phyloP scores from a whole-genome alignment of 23 red algal genomes.

The Gracilariopsis chorda region DNA sequence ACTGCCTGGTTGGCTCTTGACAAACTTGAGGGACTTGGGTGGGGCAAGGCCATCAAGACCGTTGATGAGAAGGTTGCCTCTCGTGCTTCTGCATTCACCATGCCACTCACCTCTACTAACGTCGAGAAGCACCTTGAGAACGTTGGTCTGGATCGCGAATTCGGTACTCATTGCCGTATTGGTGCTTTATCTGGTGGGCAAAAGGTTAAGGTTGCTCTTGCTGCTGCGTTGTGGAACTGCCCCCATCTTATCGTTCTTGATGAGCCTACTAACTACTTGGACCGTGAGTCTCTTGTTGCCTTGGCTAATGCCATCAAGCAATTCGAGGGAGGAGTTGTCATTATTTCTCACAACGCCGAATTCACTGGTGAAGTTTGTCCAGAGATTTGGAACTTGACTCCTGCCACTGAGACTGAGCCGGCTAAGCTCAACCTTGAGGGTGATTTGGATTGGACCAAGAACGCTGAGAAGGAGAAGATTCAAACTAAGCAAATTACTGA shows the following conservation, averaged over 20 bases:
- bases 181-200: conserved; percentile 90
- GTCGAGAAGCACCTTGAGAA: conserved; percentile 91
- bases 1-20: conserved; percentile 74
- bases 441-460: conserved; percentile 85
- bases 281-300: conserved; percentile 87
- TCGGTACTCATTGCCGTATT: conserved; percentile 87
- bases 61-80: conserved; percentile 90
- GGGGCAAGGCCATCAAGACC: conserved; percentile 76
- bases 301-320: conserved; percentile 84
- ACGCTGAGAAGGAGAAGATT: conserved; percentile 72
- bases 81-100: conserved; percentile 51
- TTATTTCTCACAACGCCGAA: conserved; percentile 92
- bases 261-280: conserved; percentile 97
- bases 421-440: conserved; percentile 75
- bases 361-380: conserved; percentile 81
- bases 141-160: conserved; percentile 82
- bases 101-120: conserved; percentile 73
- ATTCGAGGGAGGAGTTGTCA: conserved; percentile 97
- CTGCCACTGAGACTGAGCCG: conserved; percentile 81
- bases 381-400: conserved; percentile 85
- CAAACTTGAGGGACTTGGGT: conserved; percentile 64
- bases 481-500: conserved; percentile 78
- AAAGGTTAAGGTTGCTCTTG: conserved; percentile 91
- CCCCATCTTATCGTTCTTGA: conserved; percentile 93
- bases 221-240: conserved; percentile 81